Percentiles rank a stretch among this genome's conserved stretches.
phyloP scores from a whole-genome alignment of 306 rosid genomes.

The Carpinus fangiana region DNA sequence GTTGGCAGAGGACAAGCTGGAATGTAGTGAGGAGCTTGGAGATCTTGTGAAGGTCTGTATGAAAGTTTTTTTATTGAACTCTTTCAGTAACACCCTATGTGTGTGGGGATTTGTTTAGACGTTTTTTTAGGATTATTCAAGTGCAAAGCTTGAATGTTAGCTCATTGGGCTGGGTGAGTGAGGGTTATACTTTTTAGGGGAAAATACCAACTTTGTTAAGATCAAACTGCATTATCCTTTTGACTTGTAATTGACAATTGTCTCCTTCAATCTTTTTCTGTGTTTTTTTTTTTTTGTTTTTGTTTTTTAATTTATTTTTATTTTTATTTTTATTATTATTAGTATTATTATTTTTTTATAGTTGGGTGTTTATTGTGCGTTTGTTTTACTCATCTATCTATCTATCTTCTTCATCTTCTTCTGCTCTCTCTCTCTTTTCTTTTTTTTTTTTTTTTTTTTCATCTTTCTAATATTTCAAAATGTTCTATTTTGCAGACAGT shows the following conservation, averaged over 20 bases:
- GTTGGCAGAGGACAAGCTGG: conserved; percentile 99
- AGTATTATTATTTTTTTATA: not conserved
- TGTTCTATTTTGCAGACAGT: conserved; percentile 64
- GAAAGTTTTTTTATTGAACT: not conserved
- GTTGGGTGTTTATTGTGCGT: not conserved
- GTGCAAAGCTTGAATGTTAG: not conserved
- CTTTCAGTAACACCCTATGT: not conserved
- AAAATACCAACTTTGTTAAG: not conserved
- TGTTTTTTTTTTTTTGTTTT: not conserved
- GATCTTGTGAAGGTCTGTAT: conserved; percentile 94
- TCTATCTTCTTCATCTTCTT: no score
- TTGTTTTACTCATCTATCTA: not conserved
- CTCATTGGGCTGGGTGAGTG: not conserved
- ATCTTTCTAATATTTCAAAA: no score
- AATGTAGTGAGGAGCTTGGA: conserved; percentile 97
- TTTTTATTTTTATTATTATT: no score
- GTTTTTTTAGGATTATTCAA: not conserved
- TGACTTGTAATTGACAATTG: not conserved
- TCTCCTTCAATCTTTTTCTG: not conserved
- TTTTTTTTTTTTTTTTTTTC: not conserved
- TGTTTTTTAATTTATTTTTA: not conserved
- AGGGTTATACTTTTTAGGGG: not conserved
- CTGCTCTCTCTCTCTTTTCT: no score
- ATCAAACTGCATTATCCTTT: not conserved
- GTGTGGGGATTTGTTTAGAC: not conserved